These are phyloP conservation scores for Rugonectria rugulosa DNA, from an alignment of 2,329 filamentous ascomycete species.

Conservation along the genomic window DNA sequence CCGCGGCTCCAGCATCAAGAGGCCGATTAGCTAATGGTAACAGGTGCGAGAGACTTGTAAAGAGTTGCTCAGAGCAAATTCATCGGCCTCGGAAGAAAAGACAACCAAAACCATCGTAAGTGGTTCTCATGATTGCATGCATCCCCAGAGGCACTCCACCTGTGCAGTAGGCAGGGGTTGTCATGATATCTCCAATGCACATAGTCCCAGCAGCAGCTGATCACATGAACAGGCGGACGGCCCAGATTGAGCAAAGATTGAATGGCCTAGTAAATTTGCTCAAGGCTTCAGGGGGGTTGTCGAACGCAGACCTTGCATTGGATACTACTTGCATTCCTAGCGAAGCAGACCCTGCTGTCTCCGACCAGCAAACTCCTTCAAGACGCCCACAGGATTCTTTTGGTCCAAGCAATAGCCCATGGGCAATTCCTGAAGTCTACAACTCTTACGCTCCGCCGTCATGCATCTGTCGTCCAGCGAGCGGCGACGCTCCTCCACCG, in stretches of 20 bases:
- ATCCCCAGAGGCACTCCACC: neutral
- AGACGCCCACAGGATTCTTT: slow-evolving; percentile 23
- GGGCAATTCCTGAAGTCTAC: slow-evolving; percentile 51
- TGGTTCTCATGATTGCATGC: slow-evolving; percentile 16
- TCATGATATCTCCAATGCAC: slow-evolving; percentile 1
- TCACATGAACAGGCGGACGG: slow-evolving; percentile 49
- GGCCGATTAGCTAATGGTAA: slow-evolving; percentile 6
- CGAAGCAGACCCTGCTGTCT: slow-evolving; percentile 35
- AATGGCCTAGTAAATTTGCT: slow-evolving; percentile 59
- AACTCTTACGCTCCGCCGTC: slow-evolving; percentile 55
- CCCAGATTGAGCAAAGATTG: slow-evolving; percentile 58
- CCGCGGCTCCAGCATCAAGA: neutral
- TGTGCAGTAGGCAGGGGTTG: neutral
- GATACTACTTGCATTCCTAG: slow-evolving; percentile 40
- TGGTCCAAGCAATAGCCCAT: slow-evolving; percentile 28
- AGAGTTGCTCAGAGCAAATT: slow-evolving; percentile 56
- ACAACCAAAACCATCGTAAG: slow-evolving; percentile 59
- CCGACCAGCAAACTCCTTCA: slow-evolving; percentile 37
- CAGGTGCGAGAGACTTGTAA: slow-evolving; percentile 58
- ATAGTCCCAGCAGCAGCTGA: neutral
- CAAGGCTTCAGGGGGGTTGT: slow-evolving; percentile 51
- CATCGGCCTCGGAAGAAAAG: slow-evolving; percentile 61
- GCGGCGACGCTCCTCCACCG: slow-evolving; percentile 47
- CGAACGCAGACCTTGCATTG: slow-evolving; percentile 30
- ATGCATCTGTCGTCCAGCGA: slow-evolving; percentile 56